A percentile compares a stretch with the other conserved stretches of the same genome.
These are phyloP conservation scores for Anaeramoeba ignava DNA, from an alignment of 78 protist genomes.

Conservation along the genomic window DNA sequence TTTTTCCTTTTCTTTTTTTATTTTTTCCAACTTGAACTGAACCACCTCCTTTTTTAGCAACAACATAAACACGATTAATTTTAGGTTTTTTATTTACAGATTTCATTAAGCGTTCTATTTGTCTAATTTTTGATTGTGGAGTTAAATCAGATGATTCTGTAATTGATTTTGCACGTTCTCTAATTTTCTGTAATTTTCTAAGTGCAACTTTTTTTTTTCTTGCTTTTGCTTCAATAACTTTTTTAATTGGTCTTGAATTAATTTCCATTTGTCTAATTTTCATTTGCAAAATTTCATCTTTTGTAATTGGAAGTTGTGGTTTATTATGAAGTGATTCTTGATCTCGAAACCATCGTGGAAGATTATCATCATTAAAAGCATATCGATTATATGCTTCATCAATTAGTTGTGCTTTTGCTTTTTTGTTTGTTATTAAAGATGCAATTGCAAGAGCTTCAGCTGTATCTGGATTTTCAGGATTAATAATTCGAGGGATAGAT, in stretches of 20 bases:
- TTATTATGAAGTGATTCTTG: slow-evolving; percentile 12
- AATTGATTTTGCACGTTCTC: background rate
- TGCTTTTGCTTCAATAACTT: slow-evolving; percentile 73
- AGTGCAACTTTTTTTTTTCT: slow-evolving; percentile 22
- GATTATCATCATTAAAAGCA: slow-evolving; percentile 45
- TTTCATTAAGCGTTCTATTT: background rate
- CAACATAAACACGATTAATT: background rate
- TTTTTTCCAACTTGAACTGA: background rate
- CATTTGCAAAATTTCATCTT: slow-evolving; percentile 29
- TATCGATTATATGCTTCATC: slow-evolving; percentile 65
- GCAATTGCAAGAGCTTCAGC: background rate
- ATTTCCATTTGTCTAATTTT: slow-evolving; percentile 11
- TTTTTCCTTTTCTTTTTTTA: background rate
- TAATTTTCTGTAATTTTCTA: background rate
- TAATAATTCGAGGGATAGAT: background rate
- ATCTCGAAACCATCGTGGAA: slow-evolving; percentile 56
- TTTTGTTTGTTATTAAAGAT: background rate
- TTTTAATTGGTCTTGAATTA: slow-evolving; percentile 57
- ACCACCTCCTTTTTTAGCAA: background rate
- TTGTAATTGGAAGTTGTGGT: slow-evolving; percentile 44
- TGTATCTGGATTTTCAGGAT: background rate
- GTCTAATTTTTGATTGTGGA: background rate
- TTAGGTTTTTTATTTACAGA: background rate
- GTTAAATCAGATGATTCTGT: background rate
- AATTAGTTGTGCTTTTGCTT: slow-evolving; percentile 20